phyloP scores from a whole-genome alignment of 129 eudicot genomes.

The Chrysanthemum makinoi region DNA sequence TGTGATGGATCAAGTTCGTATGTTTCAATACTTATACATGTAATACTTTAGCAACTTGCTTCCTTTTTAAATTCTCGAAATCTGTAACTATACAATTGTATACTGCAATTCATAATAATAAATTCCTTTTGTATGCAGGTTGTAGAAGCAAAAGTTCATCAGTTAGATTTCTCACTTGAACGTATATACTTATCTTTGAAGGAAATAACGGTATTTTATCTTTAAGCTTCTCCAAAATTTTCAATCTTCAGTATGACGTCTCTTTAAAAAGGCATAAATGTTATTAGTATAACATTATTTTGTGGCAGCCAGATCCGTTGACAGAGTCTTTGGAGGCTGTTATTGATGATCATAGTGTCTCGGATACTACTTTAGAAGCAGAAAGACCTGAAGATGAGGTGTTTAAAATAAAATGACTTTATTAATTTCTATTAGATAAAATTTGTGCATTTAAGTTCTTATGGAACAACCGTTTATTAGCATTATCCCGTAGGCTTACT shows the following conservation, averaged over 20 bases:
- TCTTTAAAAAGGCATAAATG: not conserved
- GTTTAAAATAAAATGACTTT: not conserved
- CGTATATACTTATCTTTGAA: slow-evolving; percentile 81
- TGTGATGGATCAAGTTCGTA: not conserved
- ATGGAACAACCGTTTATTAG: not conserved
- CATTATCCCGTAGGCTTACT: slow-evolving; percentile 10
- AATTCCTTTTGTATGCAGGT: slow-evolving; percentile 42
- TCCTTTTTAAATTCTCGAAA: not conserved
- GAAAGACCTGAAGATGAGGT: slow-evolving; percentile 73
- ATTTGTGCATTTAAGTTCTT: slow-evolving; percentile 14
- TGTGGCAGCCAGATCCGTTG: slow-evolving; percentile 85
- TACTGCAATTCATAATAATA: not conserved
- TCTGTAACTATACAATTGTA: not conserved
- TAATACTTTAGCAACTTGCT: not conserved
- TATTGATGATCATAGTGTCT: slow-evolving; percentile 44
- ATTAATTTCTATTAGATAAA: not conserved
- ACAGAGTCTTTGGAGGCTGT: slow-evolving; percentile 68
- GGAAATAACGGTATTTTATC: slow-evolving; percentile 64
- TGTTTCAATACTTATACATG: not conserved
- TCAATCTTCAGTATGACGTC: not conserved
- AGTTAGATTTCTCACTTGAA: slow-evolving; percentile 75
- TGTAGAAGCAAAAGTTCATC: slow-evolving; percentile 85
- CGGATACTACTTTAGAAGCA: slow-evolving; percentile 44
- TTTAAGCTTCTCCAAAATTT: not conserved
- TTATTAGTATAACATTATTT: not conserved